phyloP scores from a whole-genome alignment of 2,329 filamentous ascomycete genomes.

The Xylariales sp. region DNA sequence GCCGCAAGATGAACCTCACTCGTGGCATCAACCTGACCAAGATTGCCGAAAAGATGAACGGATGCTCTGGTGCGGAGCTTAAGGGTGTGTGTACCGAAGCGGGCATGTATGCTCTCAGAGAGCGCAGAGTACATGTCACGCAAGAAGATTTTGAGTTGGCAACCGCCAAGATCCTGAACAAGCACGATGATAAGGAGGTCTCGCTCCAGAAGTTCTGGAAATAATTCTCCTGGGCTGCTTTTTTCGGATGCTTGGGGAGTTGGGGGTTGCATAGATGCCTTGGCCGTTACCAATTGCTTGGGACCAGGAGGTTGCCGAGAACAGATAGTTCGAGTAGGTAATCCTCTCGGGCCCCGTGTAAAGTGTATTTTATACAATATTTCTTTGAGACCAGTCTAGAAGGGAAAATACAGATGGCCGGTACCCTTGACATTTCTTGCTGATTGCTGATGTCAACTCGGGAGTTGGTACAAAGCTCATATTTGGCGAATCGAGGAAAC shows the following conservation, averaged over 20 bases:
- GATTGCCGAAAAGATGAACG: constrained; percentile 99
- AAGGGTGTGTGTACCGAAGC: constrained; percentile 99
- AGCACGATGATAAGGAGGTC: constrained; percentile 98
- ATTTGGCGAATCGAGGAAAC: too few relatives aligned
- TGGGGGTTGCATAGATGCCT: constrained; percentile 3
- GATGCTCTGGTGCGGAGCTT: constrained; percentile 92
- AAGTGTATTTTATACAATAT: too few relatives aligned
- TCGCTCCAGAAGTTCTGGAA: constrained; percentile 86
- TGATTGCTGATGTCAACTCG: too few relatives aligned
- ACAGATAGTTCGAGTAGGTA: background rate
- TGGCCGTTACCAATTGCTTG: too few relatives aligned
- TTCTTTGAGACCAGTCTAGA: too few relatives aligned
- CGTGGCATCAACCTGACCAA: constrained; percentile 96
- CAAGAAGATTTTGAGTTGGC: constrained; percentile 99
- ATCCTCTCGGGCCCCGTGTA: background rate
- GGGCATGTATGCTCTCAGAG: constrained; percentile 95
- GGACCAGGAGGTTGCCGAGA: background rate
- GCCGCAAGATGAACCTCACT: constrained; percentile 96
- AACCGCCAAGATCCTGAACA: constrained; percentile 98
- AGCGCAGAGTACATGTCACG: constrained; percentile 94
- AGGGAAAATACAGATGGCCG: too few relatives aligned
- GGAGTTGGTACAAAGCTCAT: too few relatives aligned
- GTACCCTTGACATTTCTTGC: too few relatives aligned
- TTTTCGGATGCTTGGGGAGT: constrained; percentile 5
- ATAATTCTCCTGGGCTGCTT: constrained; percentile 35